phyloP scores from a whole-genome alignment of 441 rosid genomes.

The Sinapis alba region DNA sequence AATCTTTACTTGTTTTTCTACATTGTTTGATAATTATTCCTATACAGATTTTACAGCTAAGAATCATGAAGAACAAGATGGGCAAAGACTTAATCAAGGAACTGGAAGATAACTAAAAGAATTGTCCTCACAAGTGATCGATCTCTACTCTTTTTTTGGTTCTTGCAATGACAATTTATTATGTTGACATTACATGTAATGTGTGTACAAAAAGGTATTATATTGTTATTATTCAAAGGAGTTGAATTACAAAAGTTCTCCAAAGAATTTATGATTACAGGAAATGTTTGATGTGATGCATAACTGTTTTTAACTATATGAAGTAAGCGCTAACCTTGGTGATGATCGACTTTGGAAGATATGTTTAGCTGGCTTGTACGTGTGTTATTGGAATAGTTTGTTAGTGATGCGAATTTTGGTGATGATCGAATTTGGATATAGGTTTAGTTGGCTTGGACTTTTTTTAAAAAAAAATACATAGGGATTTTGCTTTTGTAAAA shows the following conservation, averaged over 20 bases:
- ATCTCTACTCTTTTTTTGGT: background rate
- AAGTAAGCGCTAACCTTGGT: too few species aligned
- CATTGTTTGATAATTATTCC: conserved; percentile 5
- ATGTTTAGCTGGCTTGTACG: too few species aligned
- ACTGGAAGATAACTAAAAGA: conserved; percentile 1
- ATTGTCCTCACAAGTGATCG: background rate
- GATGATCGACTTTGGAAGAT: too few species aligned
- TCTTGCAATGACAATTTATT: background rate
- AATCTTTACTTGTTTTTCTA: conserved; percentile 3
- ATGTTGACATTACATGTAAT: background rate
- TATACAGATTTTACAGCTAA: conserved; percentile 8
- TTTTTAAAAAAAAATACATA: too few species aligned
- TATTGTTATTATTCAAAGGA: background rate
- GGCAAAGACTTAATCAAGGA: background rate
- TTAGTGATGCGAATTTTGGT: too few species aligned
- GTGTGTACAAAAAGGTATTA: conserved; percentile 16
- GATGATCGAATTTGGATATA: too few species aligned
- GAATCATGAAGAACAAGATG: conserved; percentile 16
- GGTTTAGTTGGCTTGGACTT: too few species aligned
- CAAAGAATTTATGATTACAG: background rate
- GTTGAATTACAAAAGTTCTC: background rate
- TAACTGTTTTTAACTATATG: background rate
- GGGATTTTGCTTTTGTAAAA: too few species aligned
- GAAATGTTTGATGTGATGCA: background rate
- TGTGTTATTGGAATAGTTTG: too few species aligned